phyloP scores from a whole-genome alignment of 331 rosid genomes.

The Erythrophleum ivorense region DNA sequence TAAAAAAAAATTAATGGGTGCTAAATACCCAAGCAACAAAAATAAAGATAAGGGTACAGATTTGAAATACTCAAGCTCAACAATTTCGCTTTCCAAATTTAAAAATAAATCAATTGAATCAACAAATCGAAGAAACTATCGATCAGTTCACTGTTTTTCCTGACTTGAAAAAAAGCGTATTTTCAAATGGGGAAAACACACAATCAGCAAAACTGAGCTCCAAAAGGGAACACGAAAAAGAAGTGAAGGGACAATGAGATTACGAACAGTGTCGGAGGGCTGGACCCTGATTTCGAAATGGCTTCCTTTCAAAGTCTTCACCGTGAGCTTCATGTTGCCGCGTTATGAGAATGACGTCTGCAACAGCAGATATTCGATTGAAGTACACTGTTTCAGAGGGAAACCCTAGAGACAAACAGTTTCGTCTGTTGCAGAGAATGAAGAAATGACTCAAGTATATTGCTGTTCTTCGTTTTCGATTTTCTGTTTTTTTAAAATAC shows the following conservation, averaged over 20 bases:
- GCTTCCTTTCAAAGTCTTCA: constrained; percentile 91
- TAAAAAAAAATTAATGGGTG: not conserved
- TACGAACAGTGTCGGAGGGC: constrained; percentile 76
- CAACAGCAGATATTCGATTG: constrained; percentile 32
- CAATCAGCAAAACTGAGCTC: not conserved
- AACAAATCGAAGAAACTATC: not conserved
- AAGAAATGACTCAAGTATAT: not conserved
- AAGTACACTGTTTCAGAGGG: constrained; percentile 4
- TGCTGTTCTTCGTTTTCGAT: not conserved
- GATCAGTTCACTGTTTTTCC: not conserved
- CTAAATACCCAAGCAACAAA: not conserved
- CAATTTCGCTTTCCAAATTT: not conserved
- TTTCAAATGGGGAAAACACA: not conserved
- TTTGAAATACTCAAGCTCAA: not conserved
- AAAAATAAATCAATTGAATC: not conserved
- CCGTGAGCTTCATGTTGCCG: constrained; percentile 84
- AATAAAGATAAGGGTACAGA: not conserved
- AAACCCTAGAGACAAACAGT: constrained; percentile 43
- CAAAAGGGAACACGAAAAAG: not conserved
- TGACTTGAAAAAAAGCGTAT: not conserved
- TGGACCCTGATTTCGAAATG: constrained; percentile 94
- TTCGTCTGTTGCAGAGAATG: constrained; percentile 19
- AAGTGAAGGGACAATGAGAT: constrained; percentile 14
- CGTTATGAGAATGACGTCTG: constrained; percentile 34
- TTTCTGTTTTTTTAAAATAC: not conserved